These are phyloP conservation scores for Eucalyptus paniculata DNA, from an alignment of 345 rosid species.

Conservation along the genomic window DNA sequence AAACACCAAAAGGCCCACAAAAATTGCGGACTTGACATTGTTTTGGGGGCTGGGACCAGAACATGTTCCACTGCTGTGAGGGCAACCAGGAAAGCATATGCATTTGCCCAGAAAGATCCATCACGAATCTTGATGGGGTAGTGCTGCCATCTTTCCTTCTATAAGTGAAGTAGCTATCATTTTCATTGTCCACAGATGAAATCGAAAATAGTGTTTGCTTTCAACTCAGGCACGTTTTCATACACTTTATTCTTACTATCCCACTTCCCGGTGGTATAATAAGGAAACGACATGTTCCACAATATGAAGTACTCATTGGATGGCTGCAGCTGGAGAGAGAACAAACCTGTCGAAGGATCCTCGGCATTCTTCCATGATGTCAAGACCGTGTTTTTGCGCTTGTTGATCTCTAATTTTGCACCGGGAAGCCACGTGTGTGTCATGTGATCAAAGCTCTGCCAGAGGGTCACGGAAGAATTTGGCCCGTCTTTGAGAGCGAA, in stretches of 20 bases:
- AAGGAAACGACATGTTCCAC: constrained; percentile 38
- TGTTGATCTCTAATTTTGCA: constrained; percentile 32
- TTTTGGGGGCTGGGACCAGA: no score
- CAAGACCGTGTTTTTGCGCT: constrained; percentile 16
- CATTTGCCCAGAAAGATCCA: no score
- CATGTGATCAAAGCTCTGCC: constrained; percentile 79
- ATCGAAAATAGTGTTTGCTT: no score
- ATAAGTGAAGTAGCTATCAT: no score
- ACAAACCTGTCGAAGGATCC: constrained; percentile 68
- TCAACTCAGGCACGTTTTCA: no score
- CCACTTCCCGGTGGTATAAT: constrained; percentile 72
- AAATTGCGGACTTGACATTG: no score
- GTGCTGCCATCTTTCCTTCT: no score
- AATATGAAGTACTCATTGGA: constrained; percentile 35
- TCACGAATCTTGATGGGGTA: no score
- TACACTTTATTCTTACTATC: not conserved
- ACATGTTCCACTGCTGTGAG: no score
- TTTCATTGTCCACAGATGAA: no score
- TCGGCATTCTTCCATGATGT: constrained; percentile 52
- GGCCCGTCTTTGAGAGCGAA: constrained; percentile 32
- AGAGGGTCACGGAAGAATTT: constrained; percentile 5
- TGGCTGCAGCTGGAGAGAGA: constrained; percentile 57
- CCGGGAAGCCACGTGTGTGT: constrained; percentile 20
- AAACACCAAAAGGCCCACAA: no score
- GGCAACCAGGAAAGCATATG: no score